Evolutionary conservation across 1,284 basidiomycete species (phyloP).

Genomic region (Naganishia liquefaciens): DNA sequence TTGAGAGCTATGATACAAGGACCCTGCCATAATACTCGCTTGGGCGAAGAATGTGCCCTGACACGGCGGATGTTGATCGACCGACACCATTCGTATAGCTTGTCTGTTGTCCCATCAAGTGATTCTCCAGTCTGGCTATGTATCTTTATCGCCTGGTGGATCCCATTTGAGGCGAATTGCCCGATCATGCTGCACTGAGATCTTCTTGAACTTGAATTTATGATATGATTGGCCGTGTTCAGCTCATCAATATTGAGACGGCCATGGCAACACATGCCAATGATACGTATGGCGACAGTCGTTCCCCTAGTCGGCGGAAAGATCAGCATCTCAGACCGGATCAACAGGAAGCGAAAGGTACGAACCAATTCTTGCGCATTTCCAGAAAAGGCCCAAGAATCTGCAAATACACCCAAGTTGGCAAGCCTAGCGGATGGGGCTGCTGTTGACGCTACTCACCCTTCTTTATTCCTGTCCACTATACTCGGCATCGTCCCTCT

Average conservation of each 20-base stretch:
- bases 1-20: too few relatives aligned
- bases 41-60: too few relatives aligned
- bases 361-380: conserved; percentile 85
- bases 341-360: conserved; percentile 24
- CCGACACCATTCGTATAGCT: too few relatives aligned
- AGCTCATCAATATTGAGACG: conserved; percentile 61
- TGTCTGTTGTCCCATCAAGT: too few relatives aligned
- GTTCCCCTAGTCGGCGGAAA: conserved; percentile 61
- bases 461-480: conserved; percentile 90
- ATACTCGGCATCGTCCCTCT: conserved; percentile 84
- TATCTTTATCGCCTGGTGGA: too few relatives aligned
- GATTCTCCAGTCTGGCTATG: too few relatives aligned
- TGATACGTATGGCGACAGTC: conserved; percentile 78
- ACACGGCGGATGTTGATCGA: too few relatives aligned
- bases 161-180: too few relatives aligned
- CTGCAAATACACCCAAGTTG: conserved; percentile 53
- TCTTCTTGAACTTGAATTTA: too few relatives aligned
- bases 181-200: too few relatives aligned
- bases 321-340: background rate
- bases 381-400: conserved; percentile 88
- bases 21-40: too few relatives aligned
- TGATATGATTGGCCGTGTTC: conserved; percentile 21
- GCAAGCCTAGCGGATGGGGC: background rate
- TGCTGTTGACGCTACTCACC: conserved; percentile 61
- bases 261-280: conserved; percentile 80